Conservation (phyloP, 495 filamentous ascomycete genomes). For the Annulohypoxylon maeteangense region DNA sequence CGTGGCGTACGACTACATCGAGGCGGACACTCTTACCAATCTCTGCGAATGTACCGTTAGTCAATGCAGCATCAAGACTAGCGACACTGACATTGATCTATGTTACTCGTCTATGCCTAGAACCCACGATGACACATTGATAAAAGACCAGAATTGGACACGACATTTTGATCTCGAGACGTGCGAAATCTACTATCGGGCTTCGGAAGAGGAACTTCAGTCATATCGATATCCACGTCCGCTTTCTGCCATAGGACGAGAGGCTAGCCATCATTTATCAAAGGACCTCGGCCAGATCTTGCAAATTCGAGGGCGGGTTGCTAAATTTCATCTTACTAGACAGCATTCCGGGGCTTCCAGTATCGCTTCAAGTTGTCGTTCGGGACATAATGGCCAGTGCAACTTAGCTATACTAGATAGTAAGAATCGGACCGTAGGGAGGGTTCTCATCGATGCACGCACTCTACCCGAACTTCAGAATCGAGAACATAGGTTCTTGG, state of each 20-base stretch:
- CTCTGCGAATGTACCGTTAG: neutral
- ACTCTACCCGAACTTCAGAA: neutral
- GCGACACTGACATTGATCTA: neutral
- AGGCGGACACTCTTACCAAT: neutral
- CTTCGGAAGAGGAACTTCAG: neutral
- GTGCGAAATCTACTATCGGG: slow-evolving; percentile 1
- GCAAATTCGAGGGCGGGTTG: neutral
- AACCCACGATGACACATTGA: neutral
- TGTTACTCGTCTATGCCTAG: neutral
- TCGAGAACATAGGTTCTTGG: neutral
- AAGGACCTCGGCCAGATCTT: neutral
- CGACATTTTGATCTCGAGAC: neutral
- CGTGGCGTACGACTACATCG: neutral
- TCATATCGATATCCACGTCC: slow-evolving; percentile 3
- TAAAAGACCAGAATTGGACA: neutral
- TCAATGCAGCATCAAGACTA: neutral
- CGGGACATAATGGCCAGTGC: neutral
- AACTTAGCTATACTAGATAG: neutral
- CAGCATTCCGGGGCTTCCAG: neutral
- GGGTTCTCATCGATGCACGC: neutral
- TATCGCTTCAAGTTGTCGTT: neutral
- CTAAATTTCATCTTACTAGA: neutral
- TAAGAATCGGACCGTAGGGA: neutral
- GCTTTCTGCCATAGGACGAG: neutral
- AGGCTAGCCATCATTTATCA: neutral